Evolutionary conservation across 2,329 filamentous ascomycete genomes (phyloP).

Genomic region (Aspergillus udagawae): DNA sequence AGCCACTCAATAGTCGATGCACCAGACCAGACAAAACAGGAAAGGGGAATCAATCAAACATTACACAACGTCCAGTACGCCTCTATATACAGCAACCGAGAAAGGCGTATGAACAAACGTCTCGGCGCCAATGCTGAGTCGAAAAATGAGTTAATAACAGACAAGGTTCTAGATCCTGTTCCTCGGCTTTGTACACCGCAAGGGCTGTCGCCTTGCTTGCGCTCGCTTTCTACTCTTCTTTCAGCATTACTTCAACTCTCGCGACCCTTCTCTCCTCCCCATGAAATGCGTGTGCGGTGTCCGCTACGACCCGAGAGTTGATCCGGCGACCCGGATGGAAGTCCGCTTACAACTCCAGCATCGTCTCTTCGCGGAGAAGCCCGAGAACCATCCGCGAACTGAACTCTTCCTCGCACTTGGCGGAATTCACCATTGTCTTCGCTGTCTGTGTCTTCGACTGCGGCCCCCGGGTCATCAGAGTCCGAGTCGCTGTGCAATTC

Average conservation of each 20-base stretch:
- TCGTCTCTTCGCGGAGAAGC: slow-evolving; percentile 20
- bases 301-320: slow-evolving; percentile 2
- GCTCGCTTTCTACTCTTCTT: not conserved
- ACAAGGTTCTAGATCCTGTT: not conserved
- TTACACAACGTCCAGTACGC: not conserved
- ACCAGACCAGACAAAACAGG: not conserved
- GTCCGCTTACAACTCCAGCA: slow-evolving; percentile 9
- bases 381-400: slow-evolving; percentile 31
- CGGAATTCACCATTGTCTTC: slow-evolving; percentile 20
- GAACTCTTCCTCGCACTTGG: slow-evolving; percentile 22
- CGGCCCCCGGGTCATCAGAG: slow-evolving; percentile 20
- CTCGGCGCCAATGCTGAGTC: not conserved
- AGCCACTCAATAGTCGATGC: not conserved
- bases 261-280: slow-evolving; percentile 40
- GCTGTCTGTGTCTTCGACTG: slow-evolving; percentile 19
- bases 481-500: slow-evolving; percentile 26
- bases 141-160: not conserved
- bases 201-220: not conserved
- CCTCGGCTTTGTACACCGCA: not conserved
- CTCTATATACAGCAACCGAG: not conserved
- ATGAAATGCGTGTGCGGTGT: slow-evolving; percentile 35
- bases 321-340: slow-evolving; percentile 12
- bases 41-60: not conserved
- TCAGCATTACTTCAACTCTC: slow-evolving; percentile 9
- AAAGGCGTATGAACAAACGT: not conserved